These are phyloP conservation scores for Cruciata laevipes DNA, from an alignment of 257 asterid species.

Conservation along the genomic window DNA sequence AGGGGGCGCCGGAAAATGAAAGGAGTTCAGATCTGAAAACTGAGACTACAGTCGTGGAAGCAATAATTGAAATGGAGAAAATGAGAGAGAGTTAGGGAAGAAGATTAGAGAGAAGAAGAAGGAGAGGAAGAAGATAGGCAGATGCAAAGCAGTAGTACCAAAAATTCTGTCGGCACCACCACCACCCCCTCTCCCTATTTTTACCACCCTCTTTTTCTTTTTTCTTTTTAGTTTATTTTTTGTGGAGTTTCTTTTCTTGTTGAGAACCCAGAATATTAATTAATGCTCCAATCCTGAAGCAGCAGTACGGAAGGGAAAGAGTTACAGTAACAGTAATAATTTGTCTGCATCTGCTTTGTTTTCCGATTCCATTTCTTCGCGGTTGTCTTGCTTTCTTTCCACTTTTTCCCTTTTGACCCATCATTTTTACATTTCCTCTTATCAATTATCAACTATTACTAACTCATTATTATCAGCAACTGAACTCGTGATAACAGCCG, in stretches of 20 bases:
- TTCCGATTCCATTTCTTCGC: not conserved
- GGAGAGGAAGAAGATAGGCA: not conserved
- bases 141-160: slow-evolving; percentile 7
- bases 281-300: too few species aligned
- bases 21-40: not conserved
- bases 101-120: not conserved
- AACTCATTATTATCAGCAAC: too few species aligned
- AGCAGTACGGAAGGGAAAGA: not conserved
- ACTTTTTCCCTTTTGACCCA: too few species aligned
- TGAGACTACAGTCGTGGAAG: not conserved
- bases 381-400: too few species aligned
- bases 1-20: not conserved
- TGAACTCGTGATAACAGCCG: too few species aligned
- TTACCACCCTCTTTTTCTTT: not conserved
- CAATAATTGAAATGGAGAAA: not conserved
- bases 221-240: not conserved
- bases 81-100: not conserved
- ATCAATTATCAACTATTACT: too few species aligned
- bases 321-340: not conserved
- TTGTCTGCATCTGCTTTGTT: not conserved
- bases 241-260: not conserved
- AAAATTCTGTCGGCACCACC: slow-evolving; percentile 12
- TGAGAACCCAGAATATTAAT: not conserved
- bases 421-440: too few species aligned
- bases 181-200: not conserved